Base-by-base conservation (phyloP, 2,329 filamentous ascomycete species). In the Cladophialophora chaetospira region DNA sequence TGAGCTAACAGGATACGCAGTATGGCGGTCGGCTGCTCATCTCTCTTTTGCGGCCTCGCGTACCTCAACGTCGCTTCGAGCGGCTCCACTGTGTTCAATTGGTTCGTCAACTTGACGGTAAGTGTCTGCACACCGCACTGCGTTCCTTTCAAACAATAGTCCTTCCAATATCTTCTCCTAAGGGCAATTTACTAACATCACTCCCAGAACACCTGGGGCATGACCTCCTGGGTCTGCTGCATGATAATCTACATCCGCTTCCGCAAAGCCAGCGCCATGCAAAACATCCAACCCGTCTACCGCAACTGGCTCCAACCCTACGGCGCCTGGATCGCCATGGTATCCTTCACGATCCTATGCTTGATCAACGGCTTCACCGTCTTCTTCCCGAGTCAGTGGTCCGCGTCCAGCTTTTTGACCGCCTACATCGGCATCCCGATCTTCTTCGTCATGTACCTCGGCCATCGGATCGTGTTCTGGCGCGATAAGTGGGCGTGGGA, bases 361-460 rank as follows among this genome's bases (percentile, higher is more conserved):
- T 72, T 92, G 2, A 86, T 89, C 64, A 90, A 90, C 65, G 89
- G 88, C 1, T 93, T 91, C 72, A 81, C 85, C 31, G 82, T 88
- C 11, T 92, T 93, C 69, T 87, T 87, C 69, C 82, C 84, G 0
- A 73, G 77, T 5, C 77, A 85, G 25, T 93, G 85, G 81, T 81
- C 77, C 13, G 80, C 79, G 0, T 76, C 79, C 4, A 77, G 78
- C 65, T 94, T 94, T 65, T 72, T 87, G 63, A 85, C 84, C 0
- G 78, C 82, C 0, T 88, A 88, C 64, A 79, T 87, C n/a, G 84
- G 84, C 6, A 81, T 88, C 46, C 83, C 83, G 0, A 79, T 85
- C 15, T 88, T 88, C 66, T 64, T 82, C 8, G 73, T 87, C 65
- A 63, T 86, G 46, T 86, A 83, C 65, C 69, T 79, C 13, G 75